phyloP scores from a whole-genome alignment of 164 flowering plant genomes.

The Dillenia turbinata region DNA sequence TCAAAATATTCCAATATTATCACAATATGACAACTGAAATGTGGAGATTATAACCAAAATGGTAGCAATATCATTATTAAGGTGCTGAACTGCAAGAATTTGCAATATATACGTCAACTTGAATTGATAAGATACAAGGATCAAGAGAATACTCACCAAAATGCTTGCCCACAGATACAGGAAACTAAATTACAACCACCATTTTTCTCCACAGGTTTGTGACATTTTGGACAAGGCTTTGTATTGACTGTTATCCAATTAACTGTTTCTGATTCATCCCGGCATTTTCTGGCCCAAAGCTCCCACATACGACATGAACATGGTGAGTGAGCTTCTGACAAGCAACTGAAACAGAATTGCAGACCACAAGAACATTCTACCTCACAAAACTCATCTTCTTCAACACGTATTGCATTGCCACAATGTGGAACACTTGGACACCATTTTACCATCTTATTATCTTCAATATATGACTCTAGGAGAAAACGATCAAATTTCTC shows the following conservation, averaged over 20 bases:
- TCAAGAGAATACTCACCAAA: constrained; percentile 53
- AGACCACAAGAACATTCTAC: constrained; percentile 83
- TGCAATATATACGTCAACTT: too few relatives aligned
- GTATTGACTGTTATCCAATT: constrained; percentile 83
- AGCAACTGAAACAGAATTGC: constrained; percentile 87
- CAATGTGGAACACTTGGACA: constrained; percentile 95
- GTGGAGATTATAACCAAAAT: too few relatives aligned
- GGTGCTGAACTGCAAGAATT: too few relatives aligned
- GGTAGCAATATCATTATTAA: too few relatives aligned
- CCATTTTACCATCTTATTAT: constrained; percentile 54
- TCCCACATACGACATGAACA: constrained; percentile 94
- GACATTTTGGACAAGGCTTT: constrained; percentile 85
- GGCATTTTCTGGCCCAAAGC: constrained; percentile 75
- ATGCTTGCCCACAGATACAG: constrained; percentile 77
- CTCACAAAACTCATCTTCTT: constrained; percentile 64
- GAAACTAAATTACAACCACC: constrained; percentile 84
- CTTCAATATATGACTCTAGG: constrained; percentile 22
- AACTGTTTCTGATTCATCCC: constrained; percentile 77
- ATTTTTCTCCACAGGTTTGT: constrained; percentile 83
- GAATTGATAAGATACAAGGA: neutral
- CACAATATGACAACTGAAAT: too few relatives aligned
- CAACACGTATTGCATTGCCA: constrained; percentile 88
- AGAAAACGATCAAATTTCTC: constrained; percentile 68
- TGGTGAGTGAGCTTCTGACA: constrained; percentile 84
- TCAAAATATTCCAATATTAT: too few relatives aligned